Base-by-base conservation (phyloP, 805 yeast genomes). In the Cyberlindnera japonica region DNA sequence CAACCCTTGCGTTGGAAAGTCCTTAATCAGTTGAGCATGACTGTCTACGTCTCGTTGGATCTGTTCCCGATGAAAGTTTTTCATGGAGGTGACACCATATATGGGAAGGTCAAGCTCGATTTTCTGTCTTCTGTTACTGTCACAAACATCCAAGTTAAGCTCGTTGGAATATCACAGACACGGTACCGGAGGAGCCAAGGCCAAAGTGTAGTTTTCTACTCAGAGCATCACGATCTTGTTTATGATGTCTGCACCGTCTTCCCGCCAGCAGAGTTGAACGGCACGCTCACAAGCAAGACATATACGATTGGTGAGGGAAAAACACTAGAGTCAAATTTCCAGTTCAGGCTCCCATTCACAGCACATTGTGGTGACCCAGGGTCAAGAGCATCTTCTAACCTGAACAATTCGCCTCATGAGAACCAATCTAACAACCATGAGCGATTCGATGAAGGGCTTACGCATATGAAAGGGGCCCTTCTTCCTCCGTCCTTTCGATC, bases 221-320 rank as follows among this genome's bases (percentile, higher is more conserved):
- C 23, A 10, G 42, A 42, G 31, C 11, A 9, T 9, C 45, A 42
- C 24, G 30, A 35, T 31, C 26, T 38, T 7, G 36, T 42, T 13
- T 31, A 38, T 24, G 44, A 40, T 26, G 40, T 32, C 17, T 5
- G 24, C 17, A 40, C 44, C 11, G 15, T 40, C 24, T 40, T 40
- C 34, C 44, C 44, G 5, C 40, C 40, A 2, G 15, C 21, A 2
- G 19, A 21, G 13, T 26, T 35, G 37, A 30, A 35, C 12, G 37
- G 32, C 15, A 35, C 28, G 13, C 7, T 35, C 12, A n/a, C 24
- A 14, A 30, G 35, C 21, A 3, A 14, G 10, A 4, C 6, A 11
- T 35, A 40, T 25, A 32, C 31, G 9, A 3, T 40, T n/a, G 5
- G 29, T 13, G 34, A 25, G 9, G 44, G 44, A 2, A 31, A 40